These are phyloP conservation scores for Lepidopterella palustris DNA, from an alignment of 495 filamentous ascomycete genomes.

Conservation along the genomic window DNA sequence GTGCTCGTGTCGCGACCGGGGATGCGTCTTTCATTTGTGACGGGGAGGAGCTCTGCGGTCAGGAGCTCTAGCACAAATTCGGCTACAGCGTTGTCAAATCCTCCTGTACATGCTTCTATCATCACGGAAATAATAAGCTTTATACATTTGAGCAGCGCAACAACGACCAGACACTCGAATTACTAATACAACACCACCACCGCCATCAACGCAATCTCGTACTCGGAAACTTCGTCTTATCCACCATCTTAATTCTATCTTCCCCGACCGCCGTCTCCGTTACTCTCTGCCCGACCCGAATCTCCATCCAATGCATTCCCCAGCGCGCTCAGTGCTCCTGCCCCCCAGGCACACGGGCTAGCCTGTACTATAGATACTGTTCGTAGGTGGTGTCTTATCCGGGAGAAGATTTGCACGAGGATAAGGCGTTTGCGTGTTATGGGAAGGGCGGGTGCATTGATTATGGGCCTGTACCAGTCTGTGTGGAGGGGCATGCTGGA, in stretches of 20 bases:
- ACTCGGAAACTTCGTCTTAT: background rate
- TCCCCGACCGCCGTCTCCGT: background rate
- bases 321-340: background rate
- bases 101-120: background rate
- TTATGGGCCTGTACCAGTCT: background rate
- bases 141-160: no score
- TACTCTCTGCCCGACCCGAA: background rate
- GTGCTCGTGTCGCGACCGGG: background rate
- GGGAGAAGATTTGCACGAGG: background rate
- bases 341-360: background rate
- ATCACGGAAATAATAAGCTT: no score
- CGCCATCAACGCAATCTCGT: background rate
- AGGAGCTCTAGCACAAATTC: background rate
- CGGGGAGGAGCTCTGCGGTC: background rate
- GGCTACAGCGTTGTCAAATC: background rate
- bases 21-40: background rate
- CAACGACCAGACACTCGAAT: no score
- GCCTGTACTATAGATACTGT: background rate
- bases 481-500: background rate
- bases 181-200: background rate
- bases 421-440: background rate
- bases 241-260: background rate
- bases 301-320: background rate
- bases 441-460: background rate
- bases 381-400: background rate